Conservation (phyloP, 495 filamentous ascomycete genomes). For the Penicillium cosmopolitanum region DNA sequence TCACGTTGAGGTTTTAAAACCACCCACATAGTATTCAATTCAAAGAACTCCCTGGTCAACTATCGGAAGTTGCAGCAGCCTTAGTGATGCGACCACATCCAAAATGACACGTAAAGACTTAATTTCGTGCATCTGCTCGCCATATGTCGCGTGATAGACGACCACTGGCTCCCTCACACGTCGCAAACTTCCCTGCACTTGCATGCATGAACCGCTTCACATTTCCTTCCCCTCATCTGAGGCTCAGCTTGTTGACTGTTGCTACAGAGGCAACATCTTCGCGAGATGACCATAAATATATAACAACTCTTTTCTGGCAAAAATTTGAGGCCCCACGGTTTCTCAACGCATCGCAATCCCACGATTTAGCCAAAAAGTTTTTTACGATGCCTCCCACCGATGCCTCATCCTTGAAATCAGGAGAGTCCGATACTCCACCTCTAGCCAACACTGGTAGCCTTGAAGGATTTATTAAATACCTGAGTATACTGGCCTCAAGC, state of each 20-base stretch:
- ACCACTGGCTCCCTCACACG: slow-evolving; percentile 18
- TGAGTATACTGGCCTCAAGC: slow-evolving; percentile 15
- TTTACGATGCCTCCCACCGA: slow-evolving; percentile 5
- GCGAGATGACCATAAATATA: not conserved
- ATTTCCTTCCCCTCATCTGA: slow-evolving; percentile 13
- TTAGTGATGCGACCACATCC: slow-evolving; percentile 13
- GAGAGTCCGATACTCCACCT: not conserved
- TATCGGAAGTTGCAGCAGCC: slow-evolving; percentile 6
- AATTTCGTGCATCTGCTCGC: slow-evolving; percentile 3
- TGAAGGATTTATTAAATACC: slow-evolving; percentile 13
- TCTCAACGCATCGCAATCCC: not conserved
- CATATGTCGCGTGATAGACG: slow-evolving; percentile 4
- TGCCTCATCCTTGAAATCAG: not conserved
- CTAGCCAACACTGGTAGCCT: slow-evolving; percentile 15
- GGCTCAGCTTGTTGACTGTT: too few species aligned
- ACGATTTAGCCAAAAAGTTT: not conserved
- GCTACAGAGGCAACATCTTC: too few species aligned
- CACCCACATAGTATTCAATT: too few species aligned
- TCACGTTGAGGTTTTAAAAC: too few species aligned
- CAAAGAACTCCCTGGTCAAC: too few species aligned
- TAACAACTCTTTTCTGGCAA: slow-evolving; percentile 1
- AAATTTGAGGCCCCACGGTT: slow-evolving; percentile 2
- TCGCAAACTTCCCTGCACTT: slow-evolving; percentile 15
- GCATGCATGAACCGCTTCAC: slow-evolving; percentile 17
- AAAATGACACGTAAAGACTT: slow-evolving; percentile 7